Percentiles rank a stretch among this genome's conserved stretches.
These are phyloP conservation scores for Solanum pinnatisectum DNA, from an alignment of 257 asterid genomes.

Conservation along the genomic window DNA sequence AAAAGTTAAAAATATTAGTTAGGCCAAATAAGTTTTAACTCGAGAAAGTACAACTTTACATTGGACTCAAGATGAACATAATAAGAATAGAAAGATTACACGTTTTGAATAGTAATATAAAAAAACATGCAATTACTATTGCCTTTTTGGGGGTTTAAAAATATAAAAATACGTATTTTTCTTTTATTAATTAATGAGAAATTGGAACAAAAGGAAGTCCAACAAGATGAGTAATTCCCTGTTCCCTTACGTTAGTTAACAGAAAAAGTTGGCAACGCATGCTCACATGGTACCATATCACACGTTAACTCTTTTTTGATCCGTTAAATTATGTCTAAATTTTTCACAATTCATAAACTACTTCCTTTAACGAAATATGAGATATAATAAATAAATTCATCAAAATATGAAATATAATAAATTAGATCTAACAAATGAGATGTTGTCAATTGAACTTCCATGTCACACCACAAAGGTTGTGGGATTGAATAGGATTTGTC, in stretches of 20 bases:
- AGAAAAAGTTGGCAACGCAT: slow-evolving; percentile 21
- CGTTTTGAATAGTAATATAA: not conserved
- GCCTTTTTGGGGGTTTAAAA: not conserved
- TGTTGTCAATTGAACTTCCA: not conserved
- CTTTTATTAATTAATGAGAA: not conserved
- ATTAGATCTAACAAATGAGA: not conserved
- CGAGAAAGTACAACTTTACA: not conserved
- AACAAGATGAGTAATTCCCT: not conserved
- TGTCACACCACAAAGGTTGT: not conserved
- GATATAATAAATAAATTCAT: not conserved
- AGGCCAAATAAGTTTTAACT: not conserved
- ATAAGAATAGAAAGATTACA: not conserved
- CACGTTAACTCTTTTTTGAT: slow-evolving; percentile 17
- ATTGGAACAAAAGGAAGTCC: slow-evolving; percentile 6
- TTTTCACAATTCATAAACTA: not conserved
- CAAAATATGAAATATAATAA: not conserved
- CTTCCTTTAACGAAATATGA: not conserved
- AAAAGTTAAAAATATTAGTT: not conserved
- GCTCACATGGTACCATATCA: slow-evolving; percentile 5
- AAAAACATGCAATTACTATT: not conserved
- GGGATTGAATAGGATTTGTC: not conserved
- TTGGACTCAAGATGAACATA: not conserved
- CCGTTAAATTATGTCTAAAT: not conserved
- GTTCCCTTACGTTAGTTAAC: slow-evolving; percentile 16
- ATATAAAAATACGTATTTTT: not conserved